Evolutionary conservation across 805 yeast genomes (phyloP), one percentile per base, ranked within the genome.

Genomic region (Teunomyces aglyptinius): DNA sequence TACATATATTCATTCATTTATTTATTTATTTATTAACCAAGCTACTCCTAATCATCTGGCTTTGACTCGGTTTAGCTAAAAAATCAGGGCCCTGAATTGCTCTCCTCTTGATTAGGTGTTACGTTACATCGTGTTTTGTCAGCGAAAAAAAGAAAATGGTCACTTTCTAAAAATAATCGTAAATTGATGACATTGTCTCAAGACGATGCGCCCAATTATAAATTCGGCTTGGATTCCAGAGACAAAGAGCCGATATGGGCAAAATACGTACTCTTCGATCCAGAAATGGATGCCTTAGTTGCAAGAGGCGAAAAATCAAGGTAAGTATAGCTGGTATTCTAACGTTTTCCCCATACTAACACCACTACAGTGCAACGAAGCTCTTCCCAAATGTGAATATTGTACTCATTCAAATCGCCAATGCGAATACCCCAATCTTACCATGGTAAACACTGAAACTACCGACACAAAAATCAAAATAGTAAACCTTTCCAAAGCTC

Each of bases 201-300:
- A 4, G 15, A 13, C 18, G 33, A 31, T 12, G 18, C 38, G 15
- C 38, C 13, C 34, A 18, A 34, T 34, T 31, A 31, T 31, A 31
- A 13, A 31, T 31, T 31, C 33, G 33, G 8, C 15, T 13, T 5
- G 18, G 18, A n/a, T 13, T 31, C 11, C 33, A 7, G 10, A 31
- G 3, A 7, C 13, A 13, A 31, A 8, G 33, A 4, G 10, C 32
- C 32, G 13, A 33, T 16, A 20, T 20, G 20, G 20, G 16, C 38
- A 35, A 11, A 19, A 19, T 35, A 15, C 28, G 26, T 18, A 20
- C 12, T 22, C 13, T 28, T 32, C 44, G 49, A 26, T 60, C 65
- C n/a, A 50, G 65, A n/a, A 60, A 59, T 26, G 67, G 69, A 5
- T 65, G 71, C 45, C 22, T 54, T 16, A 65, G 67, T 50, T 66